Base-by-base conservation (phyloP, 768 basidiomycete species). In the Kwoniella bestiolae region DNA sequence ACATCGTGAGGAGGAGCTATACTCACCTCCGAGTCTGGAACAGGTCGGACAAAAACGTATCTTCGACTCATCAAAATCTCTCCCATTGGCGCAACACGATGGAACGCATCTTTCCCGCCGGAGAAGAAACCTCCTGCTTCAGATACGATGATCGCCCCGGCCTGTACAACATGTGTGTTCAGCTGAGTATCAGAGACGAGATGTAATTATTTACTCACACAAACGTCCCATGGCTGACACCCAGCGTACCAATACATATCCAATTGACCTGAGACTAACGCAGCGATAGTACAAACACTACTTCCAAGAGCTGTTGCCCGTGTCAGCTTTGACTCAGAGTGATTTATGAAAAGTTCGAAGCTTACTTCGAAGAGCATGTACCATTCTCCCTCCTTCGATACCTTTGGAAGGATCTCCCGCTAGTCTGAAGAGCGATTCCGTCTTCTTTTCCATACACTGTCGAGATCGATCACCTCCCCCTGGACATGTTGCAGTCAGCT, bases 231-330 rank as follows among this genome's bases (percentile, higher is more conserved):
- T 12, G 58, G 73, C 84, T 72, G 72, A 85, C 75, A 77, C 57
- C 87, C 86, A 86, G 77, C 86, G 87, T 68, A 91, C 92, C 92
- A 94, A 73, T 92, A 95, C 56, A 94, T 74, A 73, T 95, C 94
- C 52, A 93, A 77, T n/a, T 89, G 89, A 23, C 94, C 94, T 76
- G 93, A 89, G 2, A 94, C 94, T 5, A 94, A 91, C 80, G 91
- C 84, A 3, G 87, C 86, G 21, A 71, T 56, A 25, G 65, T 69
- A 57, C 65, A 69, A 3, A 49, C 65, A 4, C 66, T 63, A 53
- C 58, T 57, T 41, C 66, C 68, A 14, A 60, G 53, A 28, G 32
- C 61, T 60, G 38, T 5, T 2, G 32, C 25, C 5, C 44, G 23
- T 35, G 21, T 23, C n/a, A 56, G 38, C 41, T 34, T 34, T 16